Evolutionary conservation across 2,329 filamentous ascomycete species (phyloP).

Genomic region (Pseudopyricularia javanii): DNA sequence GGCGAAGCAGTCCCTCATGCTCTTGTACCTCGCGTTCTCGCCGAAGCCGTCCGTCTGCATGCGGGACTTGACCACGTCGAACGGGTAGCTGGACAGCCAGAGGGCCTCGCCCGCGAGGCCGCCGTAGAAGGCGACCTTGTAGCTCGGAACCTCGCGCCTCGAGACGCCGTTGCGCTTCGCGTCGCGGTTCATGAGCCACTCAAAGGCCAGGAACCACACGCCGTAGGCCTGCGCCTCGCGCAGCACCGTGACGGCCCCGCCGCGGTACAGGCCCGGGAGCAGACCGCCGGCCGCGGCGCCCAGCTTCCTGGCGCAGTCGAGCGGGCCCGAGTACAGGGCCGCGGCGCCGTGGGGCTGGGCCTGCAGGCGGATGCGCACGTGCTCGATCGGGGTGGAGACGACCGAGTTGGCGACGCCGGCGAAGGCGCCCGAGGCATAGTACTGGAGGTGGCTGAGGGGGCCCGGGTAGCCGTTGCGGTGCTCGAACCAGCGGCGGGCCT

Average conservation of each 20-base stretch:
- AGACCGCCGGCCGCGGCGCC: constrained; percentile 53
- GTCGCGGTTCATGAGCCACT: constrained; percentile 91
- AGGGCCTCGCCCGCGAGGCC: constrained; percentile 87
- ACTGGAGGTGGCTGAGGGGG: constrained; percentile 66
- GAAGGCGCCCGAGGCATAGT: constrained; percentile 83
- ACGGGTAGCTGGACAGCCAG: constrained; percentile 87
- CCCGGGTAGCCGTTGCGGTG: constrained; percentile 44
- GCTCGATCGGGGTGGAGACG: constrained; percentile 87
- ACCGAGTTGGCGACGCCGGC: constrained; percentile 83
- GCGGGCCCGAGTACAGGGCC: constrained; percentile 68
- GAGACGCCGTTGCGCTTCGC: constrained; percentile 63
- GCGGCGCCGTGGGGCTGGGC: constrained; percentile 82
- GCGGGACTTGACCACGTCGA: constrained; percentile 98
- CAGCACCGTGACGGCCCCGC: constrained; percentile 70
- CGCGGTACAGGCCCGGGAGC: constrained; percentile 69
- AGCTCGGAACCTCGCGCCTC: constrained; percentile 65
- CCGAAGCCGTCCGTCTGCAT: constrained; percentile 98
- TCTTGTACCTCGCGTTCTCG: constrained; percentile 53
- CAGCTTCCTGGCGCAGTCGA: constrained; percentile 86
- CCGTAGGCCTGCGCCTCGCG: constrained; percentile 94
- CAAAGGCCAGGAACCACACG: constrained; percentile 87
- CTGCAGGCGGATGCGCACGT: constrained; percentile 90
- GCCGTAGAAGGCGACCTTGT: constrained; percentile 85
- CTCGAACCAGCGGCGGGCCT: constrained; percentile 78
- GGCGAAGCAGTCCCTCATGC: constrained; percentile 80